These are phyloP conservation scores for Zymoseptoria passerinii DNA, from an alignment of 2,329 filamentous ascomycete species.

Conservation along the genomic window DNA sequence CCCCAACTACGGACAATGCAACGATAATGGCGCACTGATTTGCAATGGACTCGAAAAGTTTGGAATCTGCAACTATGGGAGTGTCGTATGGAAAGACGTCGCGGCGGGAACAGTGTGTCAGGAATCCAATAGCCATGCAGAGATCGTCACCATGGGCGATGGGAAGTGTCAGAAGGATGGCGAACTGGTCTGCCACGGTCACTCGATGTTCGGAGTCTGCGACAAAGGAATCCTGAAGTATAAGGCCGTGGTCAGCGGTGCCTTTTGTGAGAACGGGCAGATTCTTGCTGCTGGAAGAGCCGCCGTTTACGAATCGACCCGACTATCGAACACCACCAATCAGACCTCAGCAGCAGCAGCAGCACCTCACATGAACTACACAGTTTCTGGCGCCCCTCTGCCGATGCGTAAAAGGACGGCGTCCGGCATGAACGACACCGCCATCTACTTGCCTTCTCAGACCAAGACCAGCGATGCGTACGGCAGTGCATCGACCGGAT, in stretches of 20 bases:
- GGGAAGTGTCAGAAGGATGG: constrained; percentile 1
- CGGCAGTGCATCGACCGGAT: not conserved
- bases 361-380: not conserved
- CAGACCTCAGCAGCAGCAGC: not conserved
- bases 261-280: constrained; percentile 27
- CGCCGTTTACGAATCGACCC: not conserved
- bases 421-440: not conserved
- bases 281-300: not conserved
- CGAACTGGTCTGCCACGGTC: constrained; percentile 33
- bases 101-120: constrained; percentile 37
- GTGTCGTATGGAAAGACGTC: constrained; percentile 33
- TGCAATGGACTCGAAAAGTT: constrained; percentile 37
- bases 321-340: not conserved
- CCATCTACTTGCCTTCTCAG: no score
- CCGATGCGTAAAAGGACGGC: not conserved
- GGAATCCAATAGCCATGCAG: not conserved
- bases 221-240: constrained; percentile 35
- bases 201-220: constrained; percentile 36
- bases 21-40: constrained; percentile 14
- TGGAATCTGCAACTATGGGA: constrained; percentile 38
- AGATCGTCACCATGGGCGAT: not conserved
- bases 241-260: constrained; percentile 36
- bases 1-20: not conserved
- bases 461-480: not conserved
- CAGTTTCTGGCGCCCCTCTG: not conserved